A percentile compares a stretch with the other conserved stretches of the same genome.
These are phyloP conservation scores for Wickerhamiella alocasiicola DNA, from an alignment of 805 yeast genomes.

Conservation along the genomic window DNA sequence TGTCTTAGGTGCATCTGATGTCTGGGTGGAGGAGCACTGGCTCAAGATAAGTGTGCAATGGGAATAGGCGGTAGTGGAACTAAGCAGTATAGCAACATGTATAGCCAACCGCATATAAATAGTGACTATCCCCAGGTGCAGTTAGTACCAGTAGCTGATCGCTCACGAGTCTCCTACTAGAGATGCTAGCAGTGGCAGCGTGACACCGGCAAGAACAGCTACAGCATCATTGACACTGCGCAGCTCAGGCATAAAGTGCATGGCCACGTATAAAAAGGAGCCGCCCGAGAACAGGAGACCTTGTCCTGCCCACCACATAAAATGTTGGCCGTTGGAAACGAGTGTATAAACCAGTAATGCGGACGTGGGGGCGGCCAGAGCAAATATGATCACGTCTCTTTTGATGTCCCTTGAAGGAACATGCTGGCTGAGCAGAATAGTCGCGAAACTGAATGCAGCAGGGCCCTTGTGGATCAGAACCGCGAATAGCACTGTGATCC, in stretches of 20 bases:
- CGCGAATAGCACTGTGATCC: conserved; percentile 41
- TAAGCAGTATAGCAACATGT: too few species aligned
- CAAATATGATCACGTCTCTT: conserved; percentile 41
- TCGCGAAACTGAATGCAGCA: conserved; percentile 53
- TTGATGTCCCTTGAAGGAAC: conserved; percentile 26
- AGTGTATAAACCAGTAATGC: conserved; percentile 40
- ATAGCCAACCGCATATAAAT: too few species aligned
- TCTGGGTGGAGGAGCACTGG: too few species aligned
- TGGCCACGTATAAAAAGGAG: conserved; percentile 57
- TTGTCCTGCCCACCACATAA: conserved; percentile 34
- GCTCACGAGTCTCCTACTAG: conserved; percentile 11
- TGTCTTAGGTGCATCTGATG: too few species aligned
- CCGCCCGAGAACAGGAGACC: conserved; percentile 57
- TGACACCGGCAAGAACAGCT: conserved; percentile 14
- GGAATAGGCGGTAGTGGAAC: too few species aligned
- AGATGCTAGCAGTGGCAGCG: conserved; percentile 18
- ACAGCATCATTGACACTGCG: neutral
- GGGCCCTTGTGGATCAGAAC: conserved; percentile 64
- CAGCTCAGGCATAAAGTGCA: conserved; percentile 36
- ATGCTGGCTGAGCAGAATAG: conserved; percentile 36
- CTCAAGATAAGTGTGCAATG: too few species aligned
- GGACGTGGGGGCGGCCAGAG: conserved; percentile 49
- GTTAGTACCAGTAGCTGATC: too few species aligned
- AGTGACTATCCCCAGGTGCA: too few species aligned
- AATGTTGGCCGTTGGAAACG: conserved; percentile 17